Evolutionary conservation across 108 stramenopile genomes (phyloP).

Genomic region (Cyclotella atomus): DNA sequence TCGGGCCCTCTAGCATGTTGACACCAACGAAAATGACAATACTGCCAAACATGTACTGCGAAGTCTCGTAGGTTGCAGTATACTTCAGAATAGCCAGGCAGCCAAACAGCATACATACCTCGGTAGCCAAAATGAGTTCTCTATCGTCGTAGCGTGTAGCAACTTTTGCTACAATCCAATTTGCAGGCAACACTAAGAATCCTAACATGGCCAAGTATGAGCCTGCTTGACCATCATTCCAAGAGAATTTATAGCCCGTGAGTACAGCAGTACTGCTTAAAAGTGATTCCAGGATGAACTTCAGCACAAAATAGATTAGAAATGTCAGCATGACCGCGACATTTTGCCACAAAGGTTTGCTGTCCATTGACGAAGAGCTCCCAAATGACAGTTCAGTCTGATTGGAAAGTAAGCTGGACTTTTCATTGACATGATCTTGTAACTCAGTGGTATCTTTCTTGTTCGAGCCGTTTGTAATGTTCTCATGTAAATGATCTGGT

Average conservation of each 20-base stretch:
- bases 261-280: conserved; percentile 58
- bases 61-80: conserved; percentile 5
- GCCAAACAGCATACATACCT: conserved; percentile 56
- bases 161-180: conserved; percentile 56
- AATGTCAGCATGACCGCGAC: conserved; percentile 65
- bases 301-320: conserved; percentile 70
- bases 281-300: conserved; percentile 60
- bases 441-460: background rate
- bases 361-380: background rate
- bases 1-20: conserved; percentile 64
- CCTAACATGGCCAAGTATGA: conserved; percentile 61
- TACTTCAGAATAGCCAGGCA: conserved; percentile 49
- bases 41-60: conserved; percentile 52
- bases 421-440: background rate
- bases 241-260: conserved; percentile 62
- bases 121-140: conserved; percentile 52
- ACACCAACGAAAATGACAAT: conserved; percentile 56
- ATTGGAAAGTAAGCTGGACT: background rate
- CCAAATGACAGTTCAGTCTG: too few relatives aligned
- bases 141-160: conserved; percentile 60
- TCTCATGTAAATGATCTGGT: conserved; percentile 47
- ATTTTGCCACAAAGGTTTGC: conserved; percentile 41
- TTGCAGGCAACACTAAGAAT: conserved; percentile 67
- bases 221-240: conserved; percentile 51
- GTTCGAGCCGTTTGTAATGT: background rate